Percentiles rank a stretch among this genome's conserved stretches.
These are phyloP conservation scores for Calonectria henricotiae DNA, from an alignment of 2,329 filamentous ascomycete genomes.

Conservation along the genomic window DNA sequence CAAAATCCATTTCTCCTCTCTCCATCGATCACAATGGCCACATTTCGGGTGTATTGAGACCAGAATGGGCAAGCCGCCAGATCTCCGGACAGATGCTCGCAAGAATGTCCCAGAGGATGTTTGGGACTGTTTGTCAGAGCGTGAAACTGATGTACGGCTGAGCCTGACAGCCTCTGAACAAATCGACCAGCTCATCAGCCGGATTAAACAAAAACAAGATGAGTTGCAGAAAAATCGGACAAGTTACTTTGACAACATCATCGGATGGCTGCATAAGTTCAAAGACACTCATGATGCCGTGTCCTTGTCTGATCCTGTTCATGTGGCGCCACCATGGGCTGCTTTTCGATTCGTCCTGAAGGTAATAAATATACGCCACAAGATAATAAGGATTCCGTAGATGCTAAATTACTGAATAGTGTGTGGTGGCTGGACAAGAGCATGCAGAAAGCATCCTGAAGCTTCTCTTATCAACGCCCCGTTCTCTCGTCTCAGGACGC, in stretches of 20 bases:
- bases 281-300: not conserved
- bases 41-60: not conserved
- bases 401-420: too few species aligned
- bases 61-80: not conserved
- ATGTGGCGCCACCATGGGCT: not conserved
- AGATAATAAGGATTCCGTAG: too few species aligned
- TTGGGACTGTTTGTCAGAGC: slow-evolving; percentile 4
- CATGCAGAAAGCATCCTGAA: not conserved
- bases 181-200: not conserved
- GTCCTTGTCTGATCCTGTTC: not conserved
- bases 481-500: not conserved
- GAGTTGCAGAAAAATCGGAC: slow-evolving; percentile 2
- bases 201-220: slow-evolving; percentile 8
- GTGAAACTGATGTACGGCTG: not conserved
- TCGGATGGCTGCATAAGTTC: not conserved
- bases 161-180: not conserved
- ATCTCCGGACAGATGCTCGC: not conserved
- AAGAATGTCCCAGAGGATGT: not conserved
- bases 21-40: not conserved
- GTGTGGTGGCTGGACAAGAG: too few species aligned
- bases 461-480: slow-evolving; percentile 1
- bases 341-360: too few species aligned
- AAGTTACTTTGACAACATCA: not conserved
- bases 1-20: not conserved
- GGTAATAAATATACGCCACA: too few species aligned